Percentiles rank a stretch among this genome's conserved stretches.
Conservation (phyloP, 2,329 filamentous ascomycete species). For the Massarina eburnea region DNA sequence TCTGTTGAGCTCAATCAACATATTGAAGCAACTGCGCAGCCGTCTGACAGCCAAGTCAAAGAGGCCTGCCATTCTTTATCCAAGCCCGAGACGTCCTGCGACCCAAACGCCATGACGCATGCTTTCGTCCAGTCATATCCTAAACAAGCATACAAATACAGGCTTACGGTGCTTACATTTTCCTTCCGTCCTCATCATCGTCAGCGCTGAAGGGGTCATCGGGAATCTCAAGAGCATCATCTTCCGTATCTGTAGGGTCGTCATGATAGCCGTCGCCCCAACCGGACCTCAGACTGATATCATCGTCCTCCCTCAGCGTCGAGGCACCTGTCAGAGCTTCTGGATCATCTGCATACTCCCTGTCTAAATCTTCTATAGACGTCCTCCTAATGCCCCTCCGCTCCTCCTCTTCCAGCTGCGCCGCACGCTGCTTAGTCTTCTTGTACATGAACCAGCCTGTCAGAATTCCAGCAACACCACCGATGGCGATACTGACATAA, state of each 20-base stretch:
- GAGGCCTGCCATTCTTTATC: too few relatives aligned
- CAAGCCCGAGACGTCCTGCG: too few relatives aligned
- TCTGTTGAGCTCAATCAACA: too few relatives aligned
- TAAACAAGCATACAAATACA: background rate
- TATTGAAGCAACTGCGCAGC: too few relatives aligned
- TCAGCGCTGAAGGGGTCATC: conserved; percentile 49
- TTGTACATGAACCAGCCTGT: conserved; percentile 87
- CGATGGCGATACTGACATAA: conserved; percentile 76
- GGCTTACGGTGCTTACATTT: conserved; percentile 5
- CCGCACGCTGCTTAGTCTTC: conserved; percentile 54
- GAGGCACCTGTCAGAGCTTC: conserved; percentile 44
- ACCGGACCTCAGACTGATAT: conserved; percentile 53
- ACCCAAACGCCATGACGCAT: background rate
- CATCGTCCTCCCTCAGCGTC: conserved; percentile 50
- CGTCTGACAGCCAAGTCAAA: too few relatives aligned
- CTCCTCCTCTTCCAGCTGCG: conserved; percentile 52
- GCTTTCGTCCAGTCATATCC: background rate
- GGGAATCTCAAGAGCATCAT: conserved; percentile 44
- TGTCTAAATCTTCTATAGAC: conserved; percentile 40
- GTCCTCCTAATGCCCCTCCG: conserved; percentile 35
- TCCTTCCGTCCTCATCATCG: conserved; percentile 40
- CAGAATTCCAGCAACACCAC: conserved; percentile 68
- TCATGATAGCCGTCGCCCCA: conserved; percentile 48
- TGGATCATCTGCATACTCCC: conserved; percentile 50
- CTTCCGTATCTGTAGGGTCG: conserved; percentile 45